phyloP scores from a whole-genome alignment of 257 asterid species.

The Solanum sitiens region DNA sequence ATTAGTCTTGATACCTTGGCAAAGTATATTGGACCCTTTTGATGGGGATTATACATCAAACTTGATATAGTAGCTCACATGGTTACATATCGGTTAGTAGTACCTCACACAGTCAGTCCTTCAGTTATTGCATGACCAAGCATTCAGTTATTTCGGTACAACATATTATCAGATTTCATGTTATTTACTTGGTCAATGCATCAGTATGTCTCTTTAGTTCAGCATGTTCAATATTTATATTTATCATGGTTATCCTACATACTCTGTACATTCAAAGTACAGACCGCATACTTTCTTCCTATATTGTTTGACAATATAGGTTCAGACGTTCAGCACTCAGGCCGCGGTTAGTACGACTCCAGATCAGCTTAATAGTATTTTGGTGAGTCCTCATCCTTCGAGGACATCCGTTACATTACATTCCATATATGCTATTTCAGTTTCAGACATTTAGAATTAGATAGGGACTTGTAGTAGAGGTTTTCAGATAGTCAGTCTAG shows the following conservation, averaged over 20 bases:
- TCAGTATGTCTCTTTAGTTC: not conserved
- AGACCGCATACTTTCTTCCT: not conserved
- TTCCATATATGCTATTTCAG: not conserved
- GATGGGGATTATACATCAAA: not conserved
- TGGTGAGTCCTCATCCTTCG: not conserved
- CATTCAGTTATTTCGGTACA: not conserved
- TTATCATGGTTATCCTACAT: not conserved
- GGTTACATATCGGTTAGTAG: not conserved
- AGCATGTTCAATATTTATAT: too few species aligned
- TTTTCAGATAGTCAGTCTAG: not conserved
- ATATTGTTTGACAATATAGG: not conserved
- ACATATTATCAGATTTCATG: not conserved
- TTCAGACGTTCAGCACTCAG: not conserved
- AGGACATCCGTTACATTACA: not conserved
- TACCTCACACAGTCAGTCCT: not conserved
- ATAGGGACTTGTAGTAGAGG: not conserved
- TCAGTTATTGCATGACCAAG: not conserved
- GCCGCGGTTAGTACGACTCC: not conserved
- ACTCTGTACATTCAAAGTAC: too few species aligned
- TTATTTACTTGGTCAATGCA: not conserved
- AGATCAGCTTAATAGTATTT: not conserved
- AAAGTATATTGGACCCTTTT: not conserved
- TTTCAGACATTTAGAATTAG: not conserved
- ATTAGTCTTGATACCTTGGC: not conserved
- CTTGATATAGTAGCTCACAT: not conserved